Evolutionary conservation across 108 stramenopile genomes (phyloP), one percentile per base, ranked within the genome.

Genomic region (Nannochloropsis gaditana): DNA sequence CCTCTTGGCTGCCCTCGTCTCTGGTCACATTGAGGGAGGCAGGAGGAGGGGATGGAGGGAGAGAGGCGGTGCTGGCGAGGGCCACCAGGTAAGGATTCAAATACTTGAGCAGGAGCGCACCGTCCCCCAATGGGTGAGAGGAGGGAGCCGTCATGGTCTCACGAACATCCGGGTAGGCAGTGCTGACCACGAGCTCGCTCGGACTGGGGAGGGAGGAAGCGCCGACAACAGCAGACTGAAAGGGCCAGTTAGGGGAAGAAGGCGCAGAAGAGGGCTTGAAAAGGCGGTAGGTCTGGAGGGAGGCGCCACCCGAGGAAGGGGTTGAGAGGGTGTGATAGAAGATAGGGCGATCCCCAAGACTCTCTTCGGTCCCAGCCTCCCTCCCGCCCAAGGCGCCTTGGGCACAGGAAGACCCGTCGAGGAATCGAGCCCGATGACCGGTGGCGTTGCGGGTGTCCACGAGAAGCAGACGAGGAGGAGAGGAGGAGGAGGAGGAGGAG

Each of bases 21-120:
- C 11, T 80, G 81, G 11, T 21, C 19, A 50, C 47, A 50, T 10
- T 50, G 11, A 15, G 15, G 47, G 15, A 50, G 47, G 47, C 15
- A 17, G 11, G 85, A 9, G 31, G 31, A 31, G 83, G 41, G 42
- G 3, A 44, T 21, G 41, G 11, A 6, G 43, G 44, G 44, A 79
- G 21, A 5, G 44, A 41, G 42, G 79, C 41, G 19, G 83, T 42
- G n/a, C 79, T 82, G 50, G 84, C 87, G 21, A 87, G 43, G 9
- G 81, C 84, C 42, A 81, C 91, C 59, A 98, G 87, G 86, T 97
- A 94, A 44, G 97, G 97, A 88, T 98, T 98, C 50, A 96, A 87
- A 88, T 98, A 98, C 86, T 96, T 97, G 85, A 96, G 90, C 45
- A 98, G 88, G 31, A 98, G 88, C 9, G 95, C 93, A 86, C 96